Percentiles rank a stretch among this genome's conserved stretches.
These are phyloP conservation scores for Botrytis hyacinthi DNA, from an alignment of 2,329 filamentous ascomycete species.

Conservation along the genomic window DNA sequence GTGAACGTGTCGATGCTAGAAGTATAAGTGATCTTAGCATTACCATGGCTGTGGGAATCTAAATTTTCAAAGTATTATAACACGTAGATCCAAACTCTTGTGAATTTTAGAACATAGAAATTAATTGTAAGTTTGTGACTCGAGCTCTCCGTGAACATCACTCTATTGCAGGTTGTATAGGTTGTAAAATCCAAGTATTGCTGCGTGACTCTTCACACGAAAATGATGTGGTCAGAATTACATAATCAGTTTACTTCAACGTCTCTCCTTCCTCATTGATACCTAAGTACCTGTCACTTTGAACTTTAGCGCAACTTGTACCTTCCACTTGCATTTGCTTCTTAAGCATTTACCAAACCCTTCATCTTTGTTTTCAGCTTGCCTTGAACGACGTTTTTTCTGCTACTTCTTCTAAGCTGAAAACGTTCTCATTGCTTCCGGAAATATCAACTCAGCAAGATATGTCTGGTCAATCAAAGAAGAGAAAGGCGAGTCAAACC, in stretches of 20 bases:
- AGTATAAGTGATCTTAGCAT: too few relatives aligned
- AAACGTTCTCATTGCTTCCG: too few relatives aligned
- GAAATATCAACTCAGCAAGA: background rate
- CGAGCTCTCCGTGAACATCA: background rate
- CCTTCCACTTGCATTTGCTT: too few relatives aligned
- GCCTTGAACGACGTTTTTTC: too few relatives aligned
- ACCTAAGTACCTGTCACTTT: background rate
- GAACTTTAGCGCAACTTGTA: too few relatives aligned
- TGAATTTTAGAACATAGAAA: too few relatives aligned
- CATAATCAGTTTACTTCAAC: background rate
- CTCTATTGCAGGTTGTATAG: background rate
- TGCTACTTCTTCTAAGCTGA: too few relatives aligned
- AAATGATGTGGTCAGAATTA: background rate
- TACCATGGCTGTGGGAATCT: rapidly evolving
- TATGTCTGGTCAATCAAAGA: background rate
- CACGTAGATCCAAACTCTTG: background rate
- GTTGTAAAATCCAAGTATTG: background rate
- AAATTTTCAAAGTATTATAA: background rate
- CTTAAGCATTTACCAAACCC: too few relatives aligned
- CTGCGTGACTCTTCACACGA: background rate
- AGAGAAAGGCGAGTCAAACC: background rate
- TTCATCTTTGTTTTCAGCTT: too few relatives aligned
- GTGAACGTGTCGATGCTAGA: too few relatives aligned
- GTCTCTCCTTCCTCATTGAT: background rate
- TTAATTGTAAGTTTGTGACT: too few relatives aligned